phyloP scores from a whole-genome alignment of 208 protist genomes.

The Porcisia hertigi region DNA sequence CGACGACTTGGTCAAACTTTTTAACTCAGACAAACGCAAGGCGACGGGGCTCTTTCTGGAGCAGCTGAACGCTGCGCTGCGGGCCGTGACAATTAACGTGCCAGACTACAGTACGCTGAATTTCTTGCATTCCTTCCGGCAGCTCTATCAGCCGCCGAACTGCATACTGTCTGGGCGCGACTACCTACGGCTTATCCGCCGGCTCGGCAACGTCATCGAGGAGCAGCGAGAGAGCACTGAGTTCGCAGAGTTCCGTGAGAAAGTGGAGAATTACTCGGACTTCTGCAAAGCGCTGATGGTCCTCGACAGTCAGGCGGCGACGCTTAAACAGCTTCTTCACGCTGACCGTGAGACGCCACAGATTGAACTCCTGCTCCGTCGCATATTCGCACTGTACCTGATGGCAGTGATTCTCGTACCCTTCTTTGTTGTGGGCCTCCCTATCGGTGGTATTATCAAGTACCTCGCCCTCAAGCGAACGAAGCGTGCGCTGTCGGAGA shows the following conservation, averaged over 20 bases:
- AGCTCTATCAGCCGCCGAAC: constrained; percentile 89
- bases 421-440: constrained; percentile 79
- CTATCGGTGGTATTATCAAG: constrained; percentile 68
- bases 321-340: constrained; percentile 68
- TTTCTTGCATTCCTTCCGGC: constrained; percentile 88
- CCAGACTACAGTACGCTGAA: constrained; percentile 90
- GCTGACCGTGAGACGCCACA: constrained; percentile 52
- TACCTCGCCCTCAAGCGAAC: constrained; percentile 55
- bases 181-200: constrained; percentile 85
- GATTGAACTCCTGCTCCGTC: constrained; percentile 68
- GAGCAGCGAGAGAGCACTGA: constrained; percentile 58
- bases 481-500: constrained; percentile 71
- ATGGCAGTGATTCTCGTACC: constrained; percentile 82
- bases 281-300: constrained; percentile 82
- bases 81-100: constrained; percentile 88
- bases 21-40: constrained; percentile 79
- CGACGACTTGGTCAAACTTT: constrained; percentile 65
- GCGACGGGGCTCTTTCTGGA: constrained; percentile 81
- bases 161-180: constrained; percentile 71
- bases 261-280: constrained; percentile 84
- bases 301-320: constrained; percentile 84
- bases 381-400: constrained; percentile 76
- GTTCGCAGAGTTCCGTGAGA: constrained; percentile 70
- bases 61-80: constrained; percentile 80
- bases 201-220: constrained; percentile 79